These are phyloP conservation scores for Aspergillus quadricinctus DNA, from an alignment of 2,329 filamentous ascomycete genomes.

Conservation along the genomic window DNA sequence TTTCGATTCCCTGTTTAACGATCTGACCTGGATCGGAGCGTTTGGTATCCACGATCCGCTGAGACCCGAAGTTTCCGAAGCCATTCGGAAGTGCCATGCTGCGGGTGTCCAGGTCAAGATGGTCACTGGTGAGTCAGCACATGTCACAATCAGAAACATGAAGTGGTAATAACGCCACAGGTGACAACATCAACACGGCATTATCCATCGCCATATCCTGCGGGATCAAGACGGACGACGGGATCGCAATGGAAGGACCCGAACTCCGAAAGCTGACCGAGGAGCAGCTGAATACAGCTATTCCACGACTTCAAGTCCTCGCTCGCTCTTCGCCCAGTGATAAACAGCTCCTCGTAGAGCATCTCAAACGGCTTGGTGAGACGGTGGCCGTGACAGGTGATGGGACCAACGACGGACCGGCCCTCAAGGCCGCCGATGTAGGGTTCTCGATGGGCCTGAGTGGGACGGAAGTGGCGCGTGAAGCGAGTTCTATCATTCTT, in stretches of 20 bases:
- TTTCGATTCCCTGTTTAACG: conserved; percentile 64
- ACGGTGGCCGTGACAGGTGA: conserved; percentile 62
- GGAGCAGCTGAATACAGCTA: conserved; percentile 53
- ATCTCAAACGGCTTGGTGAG: conserved; percentile 59
- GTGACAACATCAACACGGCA: conserved; percentile 66
- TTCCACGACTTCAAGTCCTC: conserved; percentile 60
- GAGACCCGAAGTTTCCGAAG: conserved; percentile 61
- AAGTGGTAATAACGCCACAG: too few relatives aligned
- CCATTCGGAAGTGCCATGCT: conserved; percentile 62
- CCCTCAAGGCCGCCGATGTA: conserved; percentile 62
- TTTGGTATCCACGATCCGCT: conserved; percentile 74
- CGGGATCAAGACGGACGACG: conserved; percentile 59
- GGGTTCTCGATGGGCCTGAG: conserved; percentile 66
- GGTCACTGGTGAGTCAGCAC: conserved; percentile 52
- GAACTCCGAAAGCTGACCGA: conserved; percentile 60
- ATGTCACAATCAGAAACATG: too few relatives aligned
- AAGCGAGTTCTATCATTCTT: conserved; percentile 63
- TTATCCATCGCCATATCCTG: conserved; percentile 70
- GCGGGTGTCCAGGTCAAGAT: conserved; percentile 71
- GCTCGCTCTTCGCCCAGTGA: conserved; percentile 64
- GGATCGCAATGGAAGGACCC: conserved; percentile 65
- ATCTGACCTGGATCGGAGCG: conserved; percentile 71
- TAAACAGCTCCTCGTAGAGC: conserved; percentile 60
- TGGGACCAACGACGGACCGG: conserved; percentile 63
- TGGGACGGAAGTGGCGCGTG: conserved; percentile 64